Evolutionary conservation across 2,329 filamentous ascomycete genomes (phyloP).

Genomic region (Septoria linicola): DNA sequence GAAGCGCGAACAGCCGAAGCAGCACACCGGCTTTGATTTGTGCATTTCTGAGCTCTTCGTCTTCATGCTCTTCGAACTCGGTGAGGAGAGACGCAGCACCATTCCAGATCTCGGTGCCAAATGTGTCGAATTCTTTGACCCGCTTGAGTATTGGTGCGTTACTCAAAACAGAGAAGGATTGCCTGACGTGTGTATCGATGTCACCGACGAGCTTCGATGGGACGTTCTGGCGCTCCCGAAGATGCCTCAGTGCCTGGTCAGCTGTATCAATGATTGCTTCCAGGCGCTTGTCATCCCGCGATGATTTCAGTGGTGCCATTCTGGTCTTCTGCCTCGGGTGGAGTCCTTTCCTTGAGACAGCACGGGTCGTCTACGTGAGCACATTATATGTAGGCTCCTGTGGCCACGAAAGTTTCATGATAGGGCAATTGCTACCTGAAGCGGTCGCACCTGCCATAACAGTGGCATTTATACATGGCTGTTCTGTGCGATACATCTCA

Average conservation of each 20-base stretch:
- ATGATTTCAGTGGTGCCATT: constrained; percentile 26
- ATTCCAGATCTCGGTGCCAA: constrained; percentile 66
- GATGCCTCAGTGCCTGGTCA: constrained; percentile 11
- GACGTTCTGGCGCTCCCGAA: constrained; percentile 22
- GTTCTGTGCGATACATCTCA: too few relatives aligned
- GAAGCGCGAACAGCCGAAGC: constrained; percentile 62
- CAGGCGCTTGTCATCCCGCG: constrained; percentile 28
- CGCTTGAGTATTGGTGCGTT: constrained; percentile 30
- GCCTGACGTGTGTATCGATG: constrained; percentile 23
- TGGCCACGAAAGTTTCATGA: too few relatives aligned
- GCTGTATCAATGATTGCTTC: constrained; percentile 22
- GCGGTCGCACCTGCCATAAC: too few relatives aligned
- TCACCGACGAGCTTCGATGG: constrained; percentile 23
- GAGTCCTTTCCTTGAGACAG: too few relatives aligned
- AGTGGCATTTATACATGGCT: too few relatives aligned
- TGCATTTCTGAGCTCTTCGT: neutral
- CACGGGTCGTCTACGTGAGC: too few relatives aligned
- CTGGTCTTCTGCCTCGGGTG: too few relatives aligned
- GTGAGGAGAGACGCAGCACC: constrained; percentile 53
- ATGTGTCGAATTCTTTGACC: constrained; percentile 53
- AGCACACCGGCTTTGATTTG: constrained; percentile 26
- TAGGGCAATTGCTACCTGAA: too few relatives aligned
- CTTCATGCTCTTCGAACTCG: constrained; percentile 17
- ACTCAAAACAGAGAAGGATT: constrained; percentile 19
- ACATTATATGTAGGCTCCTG: too few relatives aligned